Percentiles rank a stretch among this genome's conserved stretches.
phyloP scores from a whole-genome alignment of 2,329 filamentous ascomycete species.

The Colletotrichum costaricense region DNA sequence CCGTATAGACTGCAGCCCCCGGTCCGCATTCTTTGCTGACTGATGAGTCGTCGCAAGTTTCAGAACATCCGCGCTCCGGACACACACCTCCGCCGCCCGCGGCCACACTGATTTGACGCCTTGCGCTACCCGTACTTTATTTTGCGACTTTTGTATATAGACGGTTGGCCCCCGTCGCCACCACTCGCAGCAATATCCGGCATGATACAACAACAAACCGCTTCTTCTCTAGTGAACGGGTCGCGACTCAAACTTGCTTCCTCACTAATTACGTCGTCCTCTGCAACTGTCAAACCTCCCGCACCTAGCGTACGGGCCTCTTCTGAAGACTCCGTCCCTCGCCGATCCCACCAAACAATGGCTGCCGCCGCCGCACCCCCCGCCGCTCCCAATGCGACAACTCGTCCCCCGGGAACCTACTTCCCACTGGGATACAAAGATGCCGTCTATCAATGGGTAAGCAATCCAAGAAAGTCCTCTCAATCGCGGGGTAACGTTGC shows the following conservation, averaged over 20 bases:
- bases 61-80: conserved; percentile 20
- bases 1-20: neutral
- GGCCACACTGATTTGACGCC: conserved; percentile 23
- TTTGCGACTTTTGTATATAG: conserved; percentile 37
- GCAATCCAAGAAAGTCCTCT: conserved; percentile 44
- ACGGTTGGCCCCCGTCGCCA: conserved; percentile 33
- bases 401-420: conserved; percentile 52
- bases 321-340: conserved; percentile 23
- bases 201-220: conserved; percentile 58
- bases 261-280: conserved; percentile 32
- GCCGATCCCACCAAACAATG: conserved; percentile 35
- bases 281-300: conserved; percentile 22
- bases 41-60: conserved; percentile 34
- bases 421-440: conserved; percentile 95
- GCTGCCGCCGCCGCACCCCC: conserved; percentile 29
- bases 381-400: conserved; percentile 23
- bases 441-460: conserved; percentile 89
- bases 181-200: conserved; percentile 41
- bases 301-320: conserved; percentile 18
- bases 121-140: neutral
- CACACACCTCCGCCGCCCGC: conserved; percentile 13
- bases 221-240: conserved; percentile 52
- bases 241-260: conserved; percentile 51
- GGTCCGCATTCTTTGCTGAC: conserved; percentile 17
- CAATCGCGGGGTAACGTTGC: neutral